Evolutionary conservation across 2,329 filamentous ascomycete species (phyloP), one percentile per base, ranked within the genome.

Genomic region (Chalaropsis ovoidea): DNA sequence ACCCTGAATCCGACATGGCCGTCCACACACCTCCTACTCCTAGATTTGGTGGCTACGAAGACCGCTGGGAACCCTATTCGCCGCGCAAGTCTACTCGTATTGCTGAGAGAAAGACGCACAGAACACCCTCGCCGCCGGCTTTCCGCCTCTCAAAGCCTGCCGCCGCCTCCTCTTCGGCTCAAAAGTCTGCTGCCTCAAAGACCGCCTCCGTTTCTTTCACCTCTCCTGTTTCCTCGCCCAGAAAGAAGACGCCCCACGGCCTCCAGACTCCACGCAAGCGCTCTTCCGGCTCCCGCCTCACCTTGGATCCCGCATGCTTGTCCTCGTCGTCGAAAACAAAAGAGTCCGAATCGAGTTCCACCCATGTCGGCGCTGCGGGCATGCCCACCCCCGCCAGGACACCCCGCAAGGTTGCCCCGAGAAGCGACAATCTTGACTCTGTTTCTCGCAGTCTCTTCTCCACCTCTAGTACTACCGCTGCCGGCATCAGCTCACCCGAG

Each of bases 331-430:
- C 68, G 39, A 68, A 69, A 42, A 67, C 67, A 56, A 73, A 74
- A 65, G 69, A 70, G 43, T 71, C 74, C 49, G 68, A 70, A 31
- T 69, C 74, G 60, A 61, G 74, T 61, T 71, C 76, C 19, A 75
- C 75, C 65, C 54, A 70, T 73, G 54, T 71, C 74, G 65, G 80
- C 78, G 69, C 87, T 89, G 65, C 52, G 17, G 66, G 66, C 81
- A 82, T 92, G 58, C 88, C 87, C 17, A 93, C 89, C 2, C 89
- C 89, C 1, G 82, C 85, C 69, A 92, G 92, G 77, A 93, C 89
- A 2, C 89, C 85, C 2, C 81, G 81, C 74, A 89, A 88, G 77
- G 78, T 81, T 60, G 78, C 79, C 1, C 78, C 77, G 19, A 76
- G 77, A 70, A 78, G 81, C 71, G 77, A 77, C 31, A 75, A 79